Conservation (phyloP, 495 filamentous ascomycete genomes). For the Podospora pseudopauciseta region DNA sequence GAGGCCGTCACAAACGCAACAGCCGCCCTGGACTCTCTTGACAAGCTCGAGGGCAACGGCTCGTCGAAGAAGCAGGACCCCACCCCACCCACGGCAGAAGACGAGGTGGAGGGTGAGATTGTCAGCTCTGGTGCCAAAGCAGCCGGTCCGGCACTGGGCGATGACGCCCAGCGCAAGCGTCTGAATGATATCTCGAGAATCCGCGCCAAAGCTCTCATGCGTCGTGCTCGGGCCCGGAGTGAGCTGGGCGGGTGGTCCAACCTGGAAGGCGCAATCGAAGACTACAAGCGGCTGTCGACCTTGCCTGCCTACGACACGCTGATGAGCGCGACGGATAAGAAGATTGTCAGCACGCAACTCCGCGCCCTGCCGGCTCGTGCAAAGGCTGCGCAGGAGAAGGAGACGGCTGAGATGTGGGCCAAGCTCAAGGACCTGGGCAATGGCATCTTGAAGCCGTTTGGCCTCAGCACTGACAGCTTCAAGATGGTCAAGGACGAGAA, state of each 20-base stretch:
- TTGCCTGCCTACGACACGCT: constrained; percentile 40
- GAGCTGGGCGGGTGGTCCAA: constrained; percentile 73
- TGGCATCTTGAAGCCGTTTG: constrained; percentile 87
- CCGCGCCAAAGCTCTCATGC: constrained; percentile 76
- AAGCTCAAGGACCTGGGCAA: constrained; percentile 94
- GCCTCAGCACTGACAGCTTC: constrained; percentile 88
- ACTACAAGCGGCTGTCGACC: constrained; percentile 58
- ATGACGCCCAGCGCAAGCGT: constrained; percentile 37
- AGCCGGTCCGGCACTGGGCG: constrained; percentile 43
- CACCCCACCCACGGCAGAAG: constrained; percentile 42
- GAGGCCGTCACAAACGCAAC: constrained; percentile 72
- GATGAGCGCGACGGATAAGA: constrained; percentile 60
- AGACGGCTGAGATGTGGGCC: constrained; percentile 94
- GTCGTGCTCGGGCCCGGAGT: constrained; percentile 71
- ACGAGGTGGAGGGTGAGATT: constrained; percentile 58
- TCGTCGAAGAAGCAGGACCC: constrained; percentile 18
- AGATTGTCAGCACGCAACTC: constrained; percentile 63
- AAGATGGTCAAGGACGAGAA: constrained; percentile 87
- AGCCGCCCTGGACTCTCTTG: constrained; percentile 66
- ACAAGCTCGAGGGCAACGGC: constrained; percentile 47
- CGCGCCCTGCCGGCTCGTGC: constrained; percentile 60
- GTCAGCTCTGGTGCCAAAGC: constrained; percentile 50
- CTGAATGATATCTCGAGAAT: constrained; percentile 69
- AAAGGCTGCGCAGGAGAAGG: constrained; percentile 72
- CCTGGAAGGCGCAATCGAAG: constrained; percentile 76